phyloP scores from a whole-genome alignment of 2,329 filamentous ascomycete genomes.

The Penicillium sp. region DNA sequence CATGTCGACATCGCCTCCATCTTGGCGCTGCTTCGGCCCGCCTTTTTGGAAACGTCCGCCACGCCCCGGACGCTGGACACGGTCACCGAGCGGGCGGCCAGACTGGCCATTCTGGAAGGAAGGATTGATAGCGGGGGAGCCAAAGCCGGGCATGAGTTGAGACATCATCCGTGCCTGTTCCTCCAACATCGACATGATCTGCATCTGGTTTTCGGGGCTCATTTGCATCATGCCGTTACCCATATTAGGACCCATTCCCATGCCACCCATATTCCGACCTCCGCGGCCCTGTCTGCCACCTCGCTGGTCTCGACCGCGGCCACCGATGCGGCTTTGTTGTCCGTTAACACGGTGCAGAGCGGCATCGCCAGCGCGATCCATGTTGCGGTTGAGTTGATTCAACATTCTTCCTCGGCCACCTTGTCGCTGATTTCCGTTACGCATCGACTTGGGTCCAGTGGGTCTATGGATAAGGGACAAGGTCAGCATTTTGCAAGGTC shows the following conservation, averaged over 20 bases:
- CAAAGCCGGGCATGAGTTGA: slow-evolving; percentile 61
- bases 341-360: slow-evolving; percentile 76
- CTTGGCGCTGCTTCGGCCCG: slow-evolving; percentile 25
- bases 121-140: slow-evolving; percentile 54
- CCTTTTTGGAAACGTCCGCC: slow-evolving; percentile 57
- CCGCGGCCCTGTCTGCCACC: slow-evolving; percentile 61
- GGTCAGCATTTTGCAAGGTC: slow-evolving; percentile 11
- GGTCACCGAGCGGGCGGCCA: slow-evolving; percentile 69
- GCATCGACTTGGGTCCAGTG: slow-evolving; percentile 93
- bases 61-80: slow-evolving; percentile 57
- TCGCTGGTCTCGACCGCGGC: slow-evolving; percentile 68
- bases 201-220: slow-evolving; percentile 68
- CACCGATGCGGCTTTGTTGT: slow-evolving; percentile 74
- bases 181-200: slow-evolving; percentile 74
- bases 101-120: slow-evolving; percentile 50
- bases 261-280: slow-evolving; percentile 46
- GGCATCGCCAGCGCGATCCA: slow-evolving; percentile 75
- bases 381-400: slow-evolving; percentile 76
- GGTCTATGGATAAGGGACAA: slow-evolving; percentile 60
- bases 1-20: slow-evolving; percentile 38
- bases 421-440: slow-evolving; percentile 59
- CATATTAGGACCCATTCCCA: slow-evolving; percentile 35
- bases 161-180: slow-evolving; percentile 86
- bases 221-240: slow-evolving; percentile 54
- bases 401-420: slow-evolving; percentile 74